These are phyloP conservation scores for Penicillium riverlandense DNA, from an alignment of 495 filamentous ascomycete genomes.

Conservation along the genomic window DNA sequence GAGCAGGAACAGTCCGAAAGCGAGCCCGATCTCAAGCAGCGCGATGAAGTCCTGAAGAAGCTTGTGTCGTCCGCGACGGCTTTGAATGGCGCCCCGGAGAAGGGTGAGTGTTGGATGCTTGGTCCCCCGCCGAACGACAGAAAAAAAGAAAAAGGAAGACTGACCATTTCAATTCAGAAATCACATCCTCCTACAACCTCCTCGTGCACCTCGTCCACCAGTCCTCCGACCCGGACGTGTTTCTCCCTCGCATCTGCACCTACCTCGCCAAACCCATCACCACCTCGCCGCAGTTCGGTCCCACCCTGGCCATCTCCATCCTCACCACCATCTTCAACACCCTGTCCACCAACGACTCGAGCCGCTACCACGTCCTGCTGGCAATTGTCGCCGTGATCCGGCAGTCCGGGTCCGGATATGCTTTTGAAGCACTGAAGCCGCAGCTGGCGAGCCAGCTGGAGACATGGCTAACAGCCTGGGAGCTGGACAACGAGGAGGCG, in stretches of 20 bases:
- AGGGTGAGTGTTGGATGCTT: slow-evolving; percentile 43
- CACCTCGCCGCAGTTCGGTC: slow-evolving; percentile 76
- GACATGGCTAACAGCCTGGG: slow-evolving; percentile 77
- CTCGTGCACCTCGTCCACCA: slow-evolving; percentile 87
- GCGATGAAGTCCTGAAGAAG: slow-evolving; percentile 83
- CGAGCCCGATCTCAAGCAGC: slow-evolving; percentile 49
- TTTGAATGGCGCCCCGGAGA: slow-evolving; percentile 81
- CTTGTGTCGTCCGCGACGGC: slow-evolving; percentile 65
- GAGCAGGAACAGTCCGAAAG: slow-evolving; percentile 40
- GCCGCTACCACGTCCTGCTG: slow-evolving; percentile 83
- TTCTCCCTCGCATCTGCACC: slow-evolving; percentile 78
- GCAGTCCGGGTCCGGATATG: slow-evolving; percentile 52
- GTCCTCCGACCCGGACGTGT: slow-evolving; percentile 71
- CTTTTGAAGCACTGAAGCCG: slow-evolving; percentile 73
- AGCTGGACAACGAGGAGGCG: slow-evolving; percentile 69
- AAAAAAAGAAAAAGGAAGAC: slow-evolving; percentile 6
- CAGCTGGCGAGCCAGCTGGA: slow-evolving; percentile 70
- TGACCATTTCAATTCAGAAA: slow-evolving; percentile 48
- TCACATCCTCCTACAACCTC: slow-evolving; percentile 90
- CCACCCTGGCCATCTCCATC: slow-evolving; percentile 74
- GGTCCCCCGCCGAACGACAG: too few species aligned
- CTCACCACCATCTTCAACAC: slow-evolving; percentile 98
- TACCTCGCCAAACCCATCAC: slow-evolving; percentile 81
- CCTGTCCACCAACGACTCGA: slow-evolving; percentile 61
- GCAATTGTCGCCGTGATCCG: slow-evolving; percentile 76